A percentile compares a stretch with the other conserved stretches of the same genome.
phyloP scores from a whole-genome alignment of 257 asterid species.

The Scutellaria minor region DNA sequence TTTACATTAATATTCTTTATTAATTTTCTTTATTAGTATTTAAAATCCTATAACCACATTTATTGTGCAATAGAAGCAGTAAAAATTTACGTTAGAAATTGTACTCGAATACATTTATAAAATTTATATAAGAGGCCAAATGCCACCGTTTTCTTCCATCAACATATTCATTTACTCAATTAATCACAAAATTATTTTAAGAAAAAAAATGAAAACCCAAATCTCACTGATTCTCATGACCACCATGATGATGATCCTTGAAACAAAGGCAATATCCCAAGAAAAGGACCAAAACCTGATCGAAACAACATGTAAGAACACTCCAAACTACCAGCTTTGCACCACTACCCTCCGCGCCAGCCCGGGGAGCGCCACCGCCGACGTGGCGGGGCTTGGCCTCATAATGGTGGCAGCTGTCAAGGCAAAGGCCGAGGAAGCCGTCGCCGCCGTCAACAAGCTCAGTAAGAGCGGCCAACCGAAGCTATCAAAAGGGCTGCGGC shows the following conservation, averaged over 20 bases:
- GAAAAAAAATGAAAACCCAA: conserved; percentile 2
- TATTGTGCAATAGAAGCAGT: too few species aligned
- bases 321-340: conserved; percentile 69
- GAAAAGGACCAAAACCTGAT: conserved; percentile 34
- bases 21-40: too few species aligned
- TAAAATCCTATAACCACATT: too few species aligned
- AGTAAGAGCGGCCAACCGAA: conserved; percentile 20
- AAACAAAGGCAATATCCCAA: neutral
- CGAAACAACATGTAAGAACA: conserved; percentile 57
- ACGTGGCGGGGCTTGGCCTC: conserved; percentile 44
- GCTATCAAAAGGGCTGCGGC: conserved; percentile 24
- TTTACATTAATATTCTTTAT: too few species aligned
- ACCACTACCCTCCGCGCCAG: conserved; percentile 30
- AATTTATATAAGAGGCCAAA: too few species aligned
- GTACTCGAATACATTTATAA: too few species aligned
- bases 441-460: conserved; percentile 31
- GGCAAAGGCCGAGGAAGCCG: conserved; percentile 28
- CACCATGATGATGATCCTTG: neutral
- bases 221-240: neutral
- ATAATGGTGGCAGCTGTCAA: conserved; percentile 51
- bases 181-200: neutral
- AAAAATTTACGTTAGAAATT: too few species aligned
- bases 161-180: too few species aligned
- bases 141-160: too few species aligned
- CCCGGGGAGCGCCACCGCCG: conserved; percentile 37